phyloP scores from a whole-genome alignment of 2,329 filamentous ascomycete species.

The Calonectria honghensis region DNA sequence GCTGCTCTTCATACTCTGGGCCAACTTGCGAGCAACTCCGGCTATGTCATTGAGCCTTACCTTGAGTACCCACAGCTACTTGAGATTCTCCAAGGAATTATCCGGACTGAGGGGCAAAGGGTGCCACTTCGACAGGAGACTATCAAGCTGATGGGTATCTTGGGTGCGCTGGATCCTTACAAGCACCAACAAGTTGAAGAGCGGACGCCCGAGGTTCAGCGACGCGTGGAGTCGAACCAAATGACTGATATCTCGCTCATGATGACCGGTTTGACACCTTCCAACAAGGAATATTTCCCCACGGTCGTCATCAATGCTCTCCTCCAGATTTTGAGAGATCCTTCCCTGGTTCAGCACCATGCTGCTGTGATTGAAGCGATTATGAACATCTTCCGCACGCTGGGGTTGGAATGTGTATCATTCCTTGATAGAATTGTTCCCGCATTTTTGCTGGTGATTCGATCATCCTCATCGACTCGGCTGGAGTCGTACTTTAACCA shows the following conservation, averaged over 20 bases:
- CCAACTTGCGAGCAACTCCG: conserved; percentile 94
- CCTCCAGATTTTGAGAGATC: conserved; percentile 92
- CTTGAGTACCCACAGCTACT: conserved; percentile 95
- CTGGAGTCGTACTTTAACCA: conserved; percentile 99
- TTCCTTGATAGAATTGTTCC: conserved; percentile 97
- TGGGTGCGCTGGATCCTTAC: conserved; percentile 96
- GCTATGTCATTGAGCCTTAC: conserved; percentile 98
- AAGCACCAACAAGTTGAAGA: conserved; percentile 95
- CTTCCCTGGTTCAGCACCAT: conserved; percentile 92
- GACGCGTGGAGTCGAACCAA: conserved; percentile 76
- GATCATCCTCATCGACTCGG: conserved; percentile 83
- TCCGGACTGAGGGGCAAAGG: conserved; percentile 90
- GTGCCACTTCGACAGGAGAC: conserved; percentile 92
- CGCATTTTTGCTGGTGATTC: conserved; percentile 92
- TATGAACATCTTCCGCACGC: conserved; percentile 98
- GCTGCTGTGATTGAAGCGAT: conserved; percentile 97
- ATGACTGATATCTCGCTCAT: conserved; percentile 97
- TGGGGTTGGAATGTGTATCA: conserved; percentile 95
- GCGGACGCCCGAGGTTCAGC: conserved; percentile 87
- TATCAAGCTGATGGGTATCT: conserved; percentile 95
- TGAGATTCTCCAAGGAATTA: conserved; percentile 93
- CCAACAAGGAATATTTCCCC: conserved; percentile 98
- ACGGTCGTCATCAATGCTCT: conserved; percentile 98
- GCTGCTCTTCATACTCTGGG: conserved; percentile 93
- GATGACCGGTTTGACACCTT: conserved; percentile 97